Conservation (phyloP, 164 flowering plant species). For the Aristolochia fimbriata region DNA sequence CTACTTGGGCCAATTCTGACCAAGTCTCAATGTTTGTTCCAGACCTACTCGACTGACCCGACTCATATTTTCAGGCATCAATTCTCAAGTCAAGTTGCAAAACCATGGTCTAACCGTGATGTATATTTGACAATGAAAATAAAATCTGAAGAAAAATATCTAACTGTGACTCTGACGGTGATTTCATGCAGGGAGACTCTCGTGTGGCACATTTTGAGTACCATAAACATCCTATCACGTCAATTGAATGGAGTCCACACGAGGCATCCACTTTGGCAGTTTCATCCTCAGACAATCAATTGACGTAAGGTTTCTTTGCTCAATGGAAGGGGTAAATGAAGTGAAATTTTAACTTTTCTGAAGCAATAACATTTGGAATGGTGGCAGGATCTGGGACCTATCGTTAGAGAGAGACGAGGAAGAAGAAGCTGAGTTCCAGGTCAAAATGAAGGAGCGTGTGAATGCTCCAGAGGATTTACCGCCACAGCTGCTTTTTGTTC, state of each 20-base stretch:
- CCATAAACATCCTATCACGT: slow-evolving; percentile 75
- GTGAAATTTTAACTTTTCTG: neutral
- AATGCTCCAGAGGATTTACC: slow-evolving; percentile 81
- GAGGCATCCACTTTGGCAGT: slow-evolving; percentile 87
- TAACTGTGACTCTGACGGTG: too few relatives aligned
- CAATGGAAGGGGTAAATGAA: neutral
- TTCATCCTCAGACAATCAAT: slow-evolving; percentile 75
- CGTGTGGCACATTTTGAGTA: too few relatives aligned
- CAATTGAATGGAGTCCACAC: slow-evolving; percentile 93
- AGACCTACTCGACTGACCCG: too few relatives aligned
- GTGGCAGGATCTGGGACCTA: slow-evolving; percentile 85
- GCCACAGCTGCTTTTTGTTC: slow-evolving; percentile 92
- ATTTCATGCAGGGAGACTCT: too few relatives aligned
- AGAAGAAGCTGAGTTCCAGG: slow-evolving; percentile 91
- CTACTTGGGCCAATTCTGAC: too few relatives aligned
- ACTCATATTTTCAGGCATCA: too few relatives aligned
- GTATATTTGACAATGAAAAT: too few relatives aligned
- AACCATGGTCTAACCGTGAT: too few relatives aligned
- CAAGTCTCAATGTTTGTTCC: too few relatives aligned
- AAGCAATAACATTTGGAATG: neutral
- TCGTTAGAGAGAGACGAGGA: slow-evolving; percentile 87
- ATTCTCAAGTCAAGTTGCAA: too few relatives aligned
- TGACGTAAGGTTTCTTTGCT: slow-evolving; percentile 52
- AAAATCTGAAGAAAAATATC: too few relatives aligned
- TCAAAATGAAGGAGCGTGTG: slow-evolving; percentile 54